Percentiles rank a stretch among this genome's conserved stretches.
These are phyloP conservation scores for Penicillium decumbens DNA, from an alignment of 2,329 filamentous ascomycete species.

Conservation along the genomic window DNA sequence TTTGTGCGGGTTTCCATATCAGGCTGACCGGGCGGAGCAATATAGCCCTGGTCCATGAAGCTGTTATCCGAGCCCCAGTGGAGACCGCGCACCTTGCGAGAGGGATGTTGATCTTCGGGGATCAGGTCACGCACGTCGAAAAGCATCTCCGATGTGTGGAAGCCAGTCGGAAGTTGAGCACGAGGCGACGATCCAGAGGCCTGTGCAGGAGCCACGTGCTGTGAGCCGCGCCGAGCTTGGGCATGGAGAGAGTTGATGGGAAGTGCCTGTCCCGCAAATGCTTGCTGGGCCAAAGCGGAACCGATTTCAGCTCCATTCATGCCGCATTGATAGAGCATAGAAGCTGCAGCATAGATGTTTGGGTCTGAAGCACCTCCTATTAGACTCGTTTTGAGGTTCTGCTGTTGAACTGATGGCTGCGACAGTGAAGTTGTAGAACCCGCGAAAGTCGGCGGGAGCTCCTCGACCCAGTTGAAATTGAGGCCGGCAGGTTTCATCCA, in stretches of 20 bases:
- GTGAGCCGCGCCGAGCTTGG: conserved; percentile 15
- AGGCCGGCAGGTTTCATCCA: conserved; percentile 34
- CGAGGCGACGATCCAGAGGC: conserved; percentile 12
- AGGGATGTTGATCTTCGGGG: conserved; percentile 35
- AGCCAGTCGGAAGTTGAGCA: conserved; percentile 27
- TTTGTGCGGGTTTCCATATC: conserved; percentile 55
- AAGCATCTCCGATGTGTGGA: conserved; percentile 38
- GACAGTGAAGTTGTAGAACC: conserved; percentile 62
- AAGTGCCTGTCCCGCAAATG: conserved; percentile 23
- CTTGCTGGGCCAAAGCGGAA: conserved; percentile 29
- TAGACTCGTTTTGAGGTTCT: conserved; percentile 25
- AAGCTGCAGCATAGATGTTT: conserved; percentile 57
- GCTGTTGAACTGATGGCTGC: conserved; percentile 42
- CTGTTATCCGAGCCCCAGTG: conserved; percentile 66
- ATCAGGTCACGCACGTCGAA: conserved; percentile 36
- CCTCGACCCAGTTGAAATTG: conserved; percentile 40
- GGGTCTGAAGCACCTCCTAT: conserved; percentile 27
- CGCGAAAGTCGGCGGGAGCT: conserved; percentile 61
- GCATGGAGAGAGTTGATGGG: conserved; percentile 19
- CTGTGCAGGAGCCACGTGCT: conserved; percentile 18
- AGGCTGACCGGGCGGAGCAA: conserved; percentile 54
- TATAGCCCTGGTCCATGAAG: conserved; percentile 59
- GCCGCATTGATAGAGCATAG: conserved; percentile 45
- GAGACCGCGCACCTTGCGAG: conserved; percentile 43
- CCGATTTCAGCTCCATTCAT: conserved; percentile 28